Base-by-base conservation (phyloP, 1,284 basidiomycete species). In the Xerocomus amazonicus region DNA sequence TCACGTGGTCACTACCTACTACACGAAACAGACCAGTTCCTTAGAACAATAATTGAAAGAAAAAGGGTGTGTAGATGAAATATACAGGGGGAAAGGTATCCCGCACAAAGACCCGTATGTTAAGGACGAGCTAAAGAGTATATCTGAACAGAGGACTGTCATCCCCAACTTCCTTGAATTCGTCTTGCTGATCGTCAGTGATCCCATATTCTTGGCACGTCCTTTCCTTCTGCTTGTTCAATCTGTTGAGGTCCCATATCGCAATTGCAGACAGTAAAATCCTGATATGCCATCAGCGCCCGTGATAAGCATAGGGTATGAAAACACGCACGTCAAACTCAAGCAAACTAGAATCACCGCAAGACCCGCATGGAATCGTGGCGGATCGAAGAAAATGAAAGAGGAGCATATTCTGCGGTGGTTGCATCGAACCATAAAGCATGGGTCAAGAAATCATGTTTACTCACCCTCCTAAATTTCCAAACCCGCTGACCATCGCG, bases 401-500 rank as follows among this genome's bases (percentile, higher is more conserved):
- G 73, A 70, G 2, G 72, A 68, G 56, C 72, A 73, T 52, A 76
- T 67, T 43, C 75, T 74, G 35, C 14, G 6, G 37, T 13, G 9
- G 14, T 46, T 35, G 17, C 9, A 26, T 12, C 28, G 53, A 31
- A 12, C 51, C 29, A 51, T 10, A 16, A 28, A 19, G 26, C 14
- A 45, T 6, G 3, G 7, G 8, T 26, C 13, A 37, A 13, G n/a
- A 43, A 16, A 27, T 13, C 3, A 34, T 3, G 12, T 6, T 4
- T 12, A 7, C 65, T 50, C 39, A 75, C 77, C 78, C 78, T 62
- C 80, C 80, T 14, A 78, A 60, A 55, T 80, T 81, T 41, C 75
- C 79, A 44, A 78, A 49, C 4, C 77, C 78, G 55, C 76, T 76
- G 19, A 80, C 73, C 69, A 81, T 76, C 6, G 78, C 81, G 45